Percentiles rank a stretch among this genome's conserved stretches.
Conservation (phyloP, 805 yeast species). For the Hanseniaspora pseudoguilliermondii region DNA sequence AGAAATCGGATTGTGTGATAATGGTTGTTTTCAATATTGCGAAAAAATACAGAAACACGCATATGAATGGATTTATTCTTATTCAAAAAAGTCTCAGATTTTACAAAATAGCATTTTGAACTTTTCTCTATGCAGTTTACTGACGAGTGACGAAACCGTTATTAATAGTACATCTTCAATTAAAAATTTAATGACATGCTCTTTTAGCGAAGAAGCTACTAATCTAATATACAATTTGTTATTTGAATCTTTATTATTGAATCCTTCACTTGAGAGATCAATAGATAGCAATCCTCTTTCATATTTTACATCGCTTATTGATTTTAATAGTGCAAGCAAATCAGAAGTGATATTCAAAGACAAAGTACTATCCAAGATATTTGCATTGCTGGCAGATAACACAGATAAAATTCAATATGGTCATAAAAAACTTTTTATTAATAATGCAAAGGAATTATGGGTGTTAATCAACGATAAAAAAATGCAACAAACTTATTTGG, state of each 20-base stretch:
- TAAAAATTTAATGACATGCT: too few relatives aligned
- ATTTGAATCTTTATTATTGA: not conserved
- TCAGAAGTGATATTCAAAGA: not conserved
- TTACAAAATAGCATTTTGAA: not conserved
- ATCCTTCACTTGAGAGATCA: not conserved
- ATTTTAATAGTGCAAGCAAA: not conserved
- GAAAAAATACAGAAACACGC: not conserved
- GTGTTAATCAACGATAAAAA: not conserved
- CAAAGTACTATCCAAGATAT: not conserved
- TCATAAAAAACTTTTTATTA: not conserved
- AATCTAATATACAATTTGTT: not conserved
- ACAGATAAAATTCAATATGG: not conserved
- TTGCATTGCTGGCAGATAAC: not conserved
- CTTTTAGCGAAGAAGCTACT: not conserved
- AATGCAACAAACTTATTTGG: not conserved
- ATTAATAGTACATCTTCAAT: too few relatives aligned
- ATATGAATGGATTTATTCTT: not conserved
- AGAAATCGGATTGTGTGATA: not conserved
- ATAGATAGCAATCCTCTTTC: not conserved
- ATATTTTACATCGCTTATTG: not conserved
- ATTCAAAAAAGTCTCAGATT: not conserved
- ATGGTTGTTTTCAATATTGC: not conserved
- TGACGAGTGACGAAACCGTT: too few relatives aligned
- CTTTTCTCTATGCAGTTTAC: not conserved
- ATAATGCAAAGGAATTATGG: not conserved